A percentile compares a stretch with the other conserved stretches of the same genome.
Evolutionary conservation across 441 rosid genomes (phyloP).

Genomic region (Geranium incanum): DNA sequence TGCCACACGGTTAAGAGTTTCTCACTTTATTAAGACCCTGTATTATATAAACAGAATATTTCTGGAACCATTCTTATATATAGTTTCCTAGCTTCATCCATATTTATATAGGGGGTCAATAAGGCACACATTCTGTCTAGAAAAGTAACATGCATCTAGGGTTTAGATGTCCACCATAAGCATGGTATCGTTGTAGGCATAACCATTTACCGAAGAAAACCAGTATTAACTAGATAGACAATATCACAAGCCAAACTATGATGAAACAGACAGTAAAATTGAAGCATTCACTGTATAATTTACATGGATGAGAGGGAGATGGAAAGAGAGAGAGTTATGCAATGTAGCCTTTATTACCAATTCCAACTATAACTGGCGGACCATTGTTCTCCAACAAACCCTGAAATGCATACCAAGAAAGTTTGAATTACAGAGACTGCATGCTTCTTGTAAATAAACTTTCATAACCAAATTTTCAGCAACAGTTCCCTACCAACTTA

Average conservation of each 20-base stretch:
- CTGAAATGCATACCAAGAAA: conserved; percentile 40
- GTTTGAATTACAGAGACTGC: conserved; percentile 14
- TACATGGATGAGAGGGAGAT: conserved; percentile 12
- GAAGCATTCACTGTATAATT: not conserved
- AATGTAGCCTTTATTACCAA: conserved; percentile 45
- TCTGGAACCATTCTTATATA: not conserved
- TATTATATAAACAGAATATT: conserved; percentile 5
- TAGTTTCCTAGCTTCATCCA: conserved; percentile 1
- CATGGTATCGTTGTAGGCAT: not conserved
- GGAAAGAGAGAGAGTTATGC: conserved; percentile 13
- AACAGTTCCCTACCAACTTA: conserved; percentile 17
- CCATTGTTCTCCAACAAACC: conserved; percentile 87
- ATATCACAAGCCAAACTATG: not conserved
- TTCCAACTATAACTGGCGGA: conserved; percentile 85
- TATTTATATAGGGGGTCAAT: not conserved
- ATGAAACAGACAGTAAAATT: not conserved
- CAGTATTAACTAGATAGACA: not conserved
- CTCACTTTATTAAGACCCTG: not conserved
- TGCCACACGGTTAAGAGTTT: not conserved
- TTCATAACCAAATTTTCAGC: conserved; percentile 13
- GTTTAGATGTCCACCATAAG: conserved; percentile 3
- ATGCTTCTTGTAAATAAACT: conserved; percentile 4
- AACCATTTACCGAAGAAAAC: not conserved
- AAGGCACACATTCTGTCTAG: not conserved
- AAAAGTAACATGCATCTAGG: not conserved